These are phyloP conservation scores for Grifola frondosa DNA, from an alignment of 1,284 basidiomycete genomes.

Conservation along the genomic window DNA sequence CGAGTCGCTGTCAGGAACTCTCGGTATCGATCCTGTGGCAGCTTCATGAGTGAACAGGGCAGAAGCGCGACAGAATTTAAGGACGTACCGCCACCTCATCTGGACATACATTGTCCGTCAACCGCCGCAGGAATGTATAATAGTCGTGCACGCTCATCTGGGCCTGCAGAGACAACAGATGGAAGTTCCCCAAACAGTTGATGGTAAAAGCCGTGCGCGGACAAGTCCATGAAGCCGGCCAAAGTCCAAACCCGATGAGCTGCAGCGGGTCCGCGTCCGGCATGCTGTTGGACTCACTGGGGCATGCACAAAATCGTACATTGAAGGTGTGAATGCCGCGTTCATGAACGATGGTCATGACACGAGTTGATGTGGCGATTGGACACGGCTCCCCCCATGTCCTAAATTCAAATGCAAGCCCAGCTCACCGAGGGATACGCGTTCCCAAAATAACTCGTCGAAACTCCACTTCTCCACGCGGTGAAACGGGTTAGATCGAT, in stretches of 20 bases:
- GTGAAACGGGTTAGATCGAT: slow-evolving; percentile 8
- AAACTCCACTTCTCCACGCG: slow-evolving; percentile 9
- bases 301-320: slow-evolving; percentile 3
- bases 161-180: slow-evolving; percentile 7
- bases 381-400: slow-evolving; percentile 3
- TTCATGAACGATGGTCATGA: slow-evolving; percentile 3
- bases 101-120: slow-evolving; percentile 10
- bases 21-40: slow-evolving; percentile 16
- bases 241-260: slow-evolving; percentile 12
- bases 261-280: slow-evolving; percentile 5
- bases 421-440: background rate
- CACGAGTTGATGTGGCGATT: background rate
- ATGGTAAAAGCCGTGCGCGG: slow-evolving; percentile 13
- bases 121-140: slow-evolving; percentile 2
- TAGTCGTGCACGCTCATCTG: slow-evolving; percentile 10
- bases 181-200: slow-evolving; percentile 5
- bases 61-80: background rate
- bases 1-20: slow-evolving; percentile 14
- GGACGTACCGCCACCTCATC: slow-evolving; percentile 9
- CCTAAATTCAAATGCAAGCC: background rate
- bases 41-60: background rate
- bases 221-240: slow-evolving; percentile 16
- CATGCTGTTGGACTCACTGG: too few relatives aligned
- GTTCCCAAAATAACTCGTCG: background rate
- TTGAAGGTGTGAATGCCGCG: slow-evolving; percentile 2